These are phyloP conservation scores for Xylariaceae sp. DNA, from an alignment of 2,329 filamentous ascomycete genomes.

Conservation along the genomic window DNA sequence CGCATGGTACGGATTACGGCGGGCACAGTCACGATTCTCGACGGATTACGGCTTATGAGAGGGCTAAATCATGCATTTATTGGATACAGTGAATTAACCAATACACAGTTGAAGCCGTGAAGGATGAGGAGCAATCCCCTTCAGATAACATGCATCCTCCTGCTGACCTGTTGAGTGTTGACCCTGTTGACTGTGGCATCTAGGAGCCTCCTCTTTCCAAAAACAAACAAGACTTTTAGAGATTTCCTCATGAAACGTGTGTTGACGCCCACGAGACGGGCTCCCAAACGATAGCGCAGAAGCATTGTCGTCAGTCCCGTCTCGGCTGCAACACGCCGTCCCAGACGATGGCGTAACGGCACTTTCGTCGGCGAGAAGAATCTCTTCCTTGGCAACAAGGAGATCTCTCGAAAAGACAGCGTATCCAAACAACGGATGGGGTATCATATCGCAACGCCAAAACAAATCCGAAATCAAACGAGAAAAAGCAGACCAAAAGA, in stretches of 20 bases:
- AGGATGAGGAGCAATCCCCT: slow-evolving; percentile 6
- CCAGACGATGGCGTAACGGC: slow-evolving; percentile 44
- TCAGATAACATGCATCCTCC: background rate
- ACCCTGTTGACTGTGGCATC: background rate
- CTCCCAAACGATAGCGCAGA: slow-evolving; percentile 45
- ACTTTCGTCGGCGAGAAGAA: slow-evolving; percentile 39
- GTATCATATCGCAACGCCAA: slow-evolving; percentile 44
- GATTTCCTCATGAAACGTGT: slow-evolving; percentile 21
- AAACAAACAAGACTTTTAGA: background rate
- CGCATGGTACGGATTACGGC: slow-evolving; percentile 3
- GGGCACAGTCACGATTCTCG: slow-evolving; percentile 1
- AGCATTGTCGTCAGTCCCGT: slow-evolving; percentile 45
- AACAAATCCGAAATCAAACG: slow-evolving; percentile 13
- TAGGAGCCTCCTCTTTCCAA: slow-evolving; percentile 1
- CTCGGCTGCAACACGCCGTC: slow-evolving; percentile 43
- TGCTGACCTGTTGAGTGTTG: too few relatives aligned
- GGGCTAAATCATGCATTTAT: slow-evolving; percentile 19
- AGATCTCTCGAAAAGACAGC: slow-evolving; percentile 41
- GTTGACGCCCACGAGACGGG: slow-evolving; percentile 34
- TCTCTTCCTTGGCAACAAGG: slow-evolving; percentile 17
- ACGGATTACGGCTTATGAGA: background rate
- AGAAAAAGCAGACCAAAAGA: slow-evolving; percentile 4
- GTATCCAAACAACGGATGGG: slow-evolving; percentile 49
- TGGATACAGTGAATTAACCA: slow-evolving; percentile 25
- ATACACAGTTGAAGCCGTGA: slow-evolving; percentile 18